Conservation (phyloP, 768 basidiomycete species). For the Basidioascus undulatus region DNA sequence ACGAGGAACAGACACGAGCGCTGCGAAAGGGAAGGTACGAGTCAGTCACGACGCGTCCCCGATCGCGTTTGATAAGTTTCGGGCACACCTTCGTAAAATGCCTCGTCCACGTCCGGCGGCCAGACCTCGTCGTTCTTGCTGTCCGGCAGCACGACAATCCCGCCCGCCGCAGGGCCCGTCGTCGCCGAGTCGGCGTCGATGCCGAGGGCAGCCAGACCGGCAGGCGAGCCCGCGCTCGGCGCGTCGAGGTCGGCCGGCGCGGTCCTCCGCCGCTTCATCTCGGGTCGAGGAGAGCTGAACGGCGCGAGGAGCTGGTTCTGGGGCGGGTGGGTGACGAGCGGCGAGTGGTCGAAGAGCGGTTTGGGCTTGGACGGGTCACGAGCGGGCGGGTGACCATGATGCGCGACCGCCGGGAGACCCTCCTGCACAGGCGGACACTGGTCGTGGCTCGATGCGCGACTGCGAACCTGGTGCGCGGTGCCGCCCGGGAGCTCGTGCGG, state of each 20-base stretch:
- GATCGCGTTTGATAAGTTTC: neutral
- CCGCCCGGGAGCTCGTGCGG: constrained; percentile 9
- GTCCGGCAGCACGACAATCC: neutral
- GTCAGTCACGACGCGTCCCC: neutral
- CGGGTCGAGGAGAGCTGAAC: too few relatives aligned
- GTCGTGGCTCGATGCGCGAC: too few relatives aligned
- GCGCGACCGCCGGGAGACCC: too few relatives aligned
- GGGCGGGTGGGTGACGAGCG: too few relatives aligned
- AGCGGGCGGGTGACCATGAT: too few relatives aligned
- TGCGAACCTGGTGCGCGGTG: too few relatives aligned
- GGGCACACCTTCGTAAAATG: constrained; percentile 11
- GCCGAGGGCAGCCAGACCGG: neutral
- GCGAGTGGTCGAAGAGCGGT: too few relatives aligned
- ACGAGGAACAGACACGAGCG: constrained; percentile 11
- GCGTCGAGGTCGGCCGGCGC: neutral
- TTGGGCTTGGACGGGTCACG: too few relatives aligned
- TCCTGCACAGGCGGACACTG: too few relatives aligned
- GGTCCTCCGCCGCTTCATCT: constrained; percentile 7
- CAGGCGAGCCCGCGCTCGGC: neutral
- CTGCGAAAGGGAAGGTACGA: neutral
- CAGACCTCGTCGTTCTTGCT: constrained; percentile 13
- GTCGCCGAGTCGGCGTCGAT: neutral
- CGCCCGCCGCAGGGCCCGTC: neutral
- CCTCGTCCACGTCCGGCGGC: constrained; percentile 11
- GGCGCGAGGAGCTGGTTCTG: too few relatives aligned